These are phyloP conservation scores for Novymonas esmeraldas DNA, from an alignment of 208 protist species.

Conservation along the genomic window DNA sequence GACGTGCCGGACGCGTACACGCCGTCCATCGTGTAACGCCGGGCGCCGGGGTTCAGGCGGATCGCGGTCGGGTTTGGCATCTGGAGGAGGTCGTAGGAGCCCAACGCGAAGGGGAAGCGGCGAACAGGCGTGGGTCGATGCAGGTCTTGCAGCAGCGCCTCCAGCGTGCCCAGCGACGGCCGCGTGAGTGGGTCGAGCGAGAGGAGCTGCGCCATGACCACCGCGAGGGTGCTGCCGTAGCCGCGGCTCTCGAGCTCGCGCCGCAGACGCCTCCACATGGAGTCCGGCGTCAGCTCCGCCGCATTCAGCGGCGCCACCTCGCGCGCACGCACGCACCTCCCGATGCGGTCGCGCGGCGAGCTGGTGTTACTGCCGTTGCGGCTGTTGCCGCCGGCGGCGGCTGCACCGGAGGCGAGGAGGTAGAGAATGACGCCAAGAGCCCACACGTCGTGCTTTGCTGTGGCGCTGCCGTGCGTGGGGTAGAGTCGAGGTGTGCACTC, in stretches of 20 bases:
- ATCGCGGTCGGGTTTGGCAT: conserved; percentile 39
- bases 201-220: conserved; percentile 59
- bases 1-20: conserved; percentile 42
- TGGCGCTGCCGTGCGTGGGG: conserved; percentile 5
- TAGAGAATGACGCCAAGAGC: conserved; percentile 58
- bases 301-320: conserved; percentile 61
- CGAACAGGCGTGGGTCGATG: conserved; percentile 54
- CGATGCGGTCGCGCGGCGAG: background rate
- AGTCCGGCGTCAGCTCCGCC: conserved; percentile 44
- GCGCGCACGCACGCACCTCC: background rate
- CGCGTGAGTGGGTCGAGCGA: conserved; percentile 67
- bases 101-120: conserved; percentile 80
- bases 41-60: conserved; percentile 45
- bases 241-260: conserved; percentile 42
- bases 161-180: conserved; percentile 44
- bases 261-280: conserved; percentile 43
- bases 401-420: conserved; percentile 40
- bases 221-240: conserved; percentile 55
- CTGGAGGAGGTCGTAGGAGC: conserved; percentile 57
- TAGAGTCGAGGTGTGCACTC: conserved; percentile 11
- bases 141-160: conserved; percentile 60
- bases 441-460: conserved; percentile 53
- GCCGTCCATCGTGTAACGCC: conserved; percentile 52
- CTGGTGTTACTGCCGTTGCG: background rate
- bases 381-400: conserved; percentile 16